A percentile compares a stretch with the other conserved stretches of the same genome.
Evolutionary conservation across 805 yeast species (phyloP).

Genomic region (Ogataea saltuana): DNA sequence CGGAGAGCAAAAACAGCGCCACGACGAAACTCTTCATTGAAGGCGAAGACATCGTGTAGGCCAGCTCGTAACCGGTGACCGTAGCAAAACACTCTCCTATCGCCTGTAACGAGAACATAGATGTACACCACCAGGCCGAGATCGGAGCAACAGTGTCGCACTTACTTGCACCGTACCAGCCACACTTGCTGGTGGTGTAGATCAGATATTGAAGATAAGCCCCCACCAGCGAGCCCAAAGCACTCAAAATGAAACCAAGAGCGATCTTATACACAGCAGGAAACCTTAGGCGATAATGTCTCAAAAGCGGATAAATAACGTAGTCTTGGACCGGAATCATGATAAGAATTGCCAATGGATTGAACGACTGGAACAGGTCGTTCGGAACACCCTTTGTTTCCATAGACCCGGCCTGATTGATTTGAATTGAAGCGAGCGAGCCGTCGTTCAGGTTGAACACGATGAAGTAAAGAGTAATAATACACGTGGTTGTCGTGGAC

Average conservation of each 20-base stretch:
- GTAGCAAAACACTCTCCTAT: slow-evolving; percentile 54
- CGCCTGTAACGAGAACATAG: slow-evolving; percentile 45
- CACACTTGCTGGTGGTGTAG: slow-evolving; percentile 49
- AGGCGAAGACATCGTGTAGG: slow-evolving; percentile 53
- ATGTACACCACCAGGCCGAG: slow-evolving; percentile 37
- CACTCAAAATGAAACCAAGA: slow-evolving; percentile 48
- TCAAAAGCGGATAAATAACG: slow-evolving; percentile 45
- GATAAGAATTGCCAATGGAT: slow-evolving; percentile 52
- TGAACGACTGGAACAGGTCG: slow-evolving; percentile 54
- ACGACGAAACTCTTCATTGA: slow-evolving; percentile 52
- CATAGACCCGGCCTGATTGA: slow-evolving; percentile 55
- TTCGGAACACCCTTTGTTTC: slow-evolving; percentile 53
- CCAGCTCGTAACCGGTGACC: slow-evolving; percentile 54
- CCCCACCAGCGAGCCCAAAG: slow-evolving; percentile 48
- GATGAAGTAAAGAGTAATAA: slow-evolving; percentile 45
- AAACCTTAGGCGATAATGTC: slow-evolving; percentile 41
- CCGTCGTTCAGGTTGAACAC: slow-evolving; percentile 44
- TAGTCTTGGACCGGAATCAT: slow-evolving; percentile 51
- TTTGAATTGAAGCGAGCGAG: slow-evolving; percentile 48
- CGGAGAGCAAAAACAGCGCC: slow-evolving; percentile 41
- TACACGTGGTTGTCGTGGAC: slow-evolving; percentile 45
- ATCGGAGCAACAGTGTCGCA: slow-evolving; percentile 30
- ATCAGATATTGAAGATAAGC: slow-evolving; percentile 47
- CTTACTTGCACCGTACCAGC: slow-evolving; percentile 31
- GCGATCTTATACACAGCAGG: slow-evolving; percentile 46